Evolutionary conservation across 148 eudicot species (phyloP), one percentile per base, ranked within the genome.

Genomic region (Rhododendron williamsianum): DNA sequence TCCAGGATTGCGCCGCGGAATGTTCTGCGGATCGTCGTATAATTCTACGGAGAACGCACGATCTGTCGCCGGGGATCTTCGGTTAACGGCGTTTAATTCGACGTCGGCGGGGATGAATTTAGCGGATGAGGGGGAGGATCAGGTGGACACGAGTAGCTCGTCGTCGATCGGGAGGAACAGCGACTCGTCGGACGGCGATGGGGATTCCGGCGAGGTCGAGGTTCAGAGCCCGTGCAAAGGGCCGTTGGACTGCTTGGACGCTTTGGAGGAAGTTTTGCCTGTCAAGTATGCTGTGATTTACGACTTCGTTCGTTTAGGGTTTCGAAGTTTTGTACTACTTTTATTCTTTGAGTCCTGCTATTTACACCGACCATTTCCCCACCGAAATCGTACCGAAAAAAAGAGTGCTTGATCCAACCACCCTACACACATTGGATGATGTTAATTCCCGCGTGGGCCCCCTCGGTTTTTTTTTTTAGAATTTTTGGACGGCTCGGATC

Each of bases 141-240:
- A 69, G 78, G 81, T 30, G 86, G 91, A 91, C 45, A 82, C 88
- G 43, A 78, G 83, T 63, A 86, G 86, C 80, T 87, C 90, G 83
- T 90, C 93, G 48, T 92, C 94, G 80, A 93, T 93, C 79, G 95
- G 94, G 63, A 90, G 86, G 82, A 88, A 93, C 71, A 93, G 94
- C 74, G 94, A 92, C 78, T 85, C 85, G 76, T 63, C 52, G 19
- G 87, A 76, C 52, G 89, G 84, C 49, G 93, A 85, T 4, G 91
- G 76, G 2, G 89, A 85, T 10, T 82, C 87, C 49, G 93, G 83
- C 3, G 92, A 91, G 11, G 82, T 82, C 23, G 95, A 93, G 91
- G 92, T 91, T 46, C 90, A 91, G 89, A 93, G 95, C 76, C 27
- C 82, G 73, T 90, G 60, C 23, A 93, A 91, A 84, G 90, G 95